phyloP scores from a whole-genome alignment of 2,329 filamentous ascomycete species.

The Tolypocladium inflatum region DNA sequence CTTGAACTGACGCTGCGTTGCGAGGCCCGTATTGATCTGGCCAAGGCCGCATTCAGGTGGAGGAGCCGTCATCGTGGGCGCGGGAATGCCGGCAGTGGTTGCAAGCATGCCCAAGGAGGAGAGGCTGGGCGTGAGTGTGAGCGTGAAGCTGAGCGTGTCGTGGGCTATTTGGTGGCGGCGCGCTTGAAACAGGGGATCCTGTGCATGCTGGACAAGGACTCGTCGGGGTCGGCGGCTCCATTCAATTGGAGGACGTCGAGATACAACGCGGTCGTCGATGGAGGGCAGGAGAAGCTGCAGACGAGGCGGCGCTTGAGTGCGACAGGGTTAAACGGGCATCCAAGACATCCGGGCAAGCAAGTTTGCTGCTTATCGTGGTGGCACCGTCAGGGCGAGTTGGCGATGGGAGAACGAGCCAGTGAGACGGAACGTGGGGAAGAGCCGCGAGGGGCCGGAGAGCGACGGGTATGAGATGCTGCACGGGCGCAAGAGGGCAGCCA shows the following conservation, averaged over 20 bases:
- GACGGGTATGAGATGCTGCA: background rate
- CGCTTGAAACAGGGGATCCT: conserved; percentile 9
- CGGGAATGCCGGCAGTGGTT: conserved; percentile 8
- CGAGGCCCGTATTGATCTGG: conserved; percentile 15
- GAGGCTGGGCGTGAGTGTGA: conserved; percentile 1
- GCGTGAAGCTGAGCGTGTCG: background rate
- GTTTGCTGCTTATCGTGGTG: background rate
- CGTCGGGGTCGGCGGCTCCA: conserved; percentile 6
- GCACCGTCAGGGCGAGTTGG: background rate
- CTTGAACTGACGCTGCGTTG: conserved; percentile 30
- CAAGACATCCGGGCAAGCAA: conserved; percentile 5
- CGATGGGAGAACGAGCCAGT: background rate
- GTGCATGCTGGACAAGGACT: conserved; percentile 10
- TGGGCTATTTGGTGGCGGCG: conserved; percentile 7
- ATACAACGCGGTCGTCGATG: background rate
- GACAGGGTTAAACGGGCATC: conserved; percentile 1
- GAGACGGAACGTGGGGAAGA: background rate
- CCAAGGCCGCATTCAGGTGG: conserved; percentile 17
- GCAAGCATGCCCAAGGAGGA: conserved; percentile 15
- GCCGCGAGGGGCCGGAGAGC: background rate
- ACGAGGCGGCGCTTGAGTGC: background rate
- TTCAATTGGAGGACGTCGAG: conserved; percentile 7
- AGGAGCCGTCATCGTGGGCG: conserved; percentile 23
- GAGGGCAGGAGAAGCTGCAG: background rate
- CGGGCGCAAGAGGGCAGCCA: background rate